A percentile compares a stretch with the other conserved stretches of the same genome.
phyloP scores from a whole-genome alignment of 2,329 filamentous ascomycete species.

The Sporothrix curviconia region DNA sequence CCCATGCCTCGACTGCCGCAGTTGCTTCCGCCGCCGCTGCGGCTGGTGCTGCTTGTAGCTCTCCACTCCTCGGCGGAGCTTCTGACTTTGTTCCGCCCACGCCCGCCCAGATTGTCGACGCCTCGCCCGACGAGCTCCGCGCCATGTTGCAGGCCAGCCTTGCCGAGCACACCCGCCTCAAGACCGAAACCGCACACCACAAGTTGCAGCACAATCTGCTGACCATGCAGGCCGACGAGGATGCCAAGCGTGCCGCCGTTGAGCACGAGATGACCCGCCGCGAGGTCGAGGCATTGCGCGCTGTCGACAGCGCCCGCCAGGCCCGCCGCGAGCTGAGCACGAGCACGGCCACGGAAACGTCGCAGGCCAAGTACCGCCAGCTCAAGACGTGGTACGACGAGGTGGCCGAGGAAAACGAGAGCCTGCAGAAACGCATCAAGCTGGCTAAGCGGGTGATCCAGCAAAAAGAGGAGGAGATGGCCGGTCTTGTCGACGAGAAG shows the following conservation, averaged over 20 bases:
- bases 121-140: constrained; percentile 49
- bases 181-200: constrained; percentile 82
- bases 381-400: constrained; percentile 61
- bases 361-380: constrained; percentile 51
- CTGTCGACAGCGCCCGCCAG: constrained; percentile 62
- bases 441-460: constrained; percentile 73
- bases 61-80: constrained; percentile 16
- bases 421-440: constrained; percentile 58
- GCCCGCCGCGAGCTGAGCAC: constrained; percentile 47
- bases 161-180: constrained; percentile 52
- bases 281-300: constrained; percentile 77
- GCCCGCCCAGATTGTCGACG: constrained; percentile 44
- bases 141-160: constrained; percentile 49
- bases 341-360: constrained; percentile 37
- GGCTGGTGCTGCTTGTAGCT: neutral
- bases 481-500: constrained; percentile 66
- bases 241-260: constrained; percentile 78
- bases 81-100: constrained; percentile 42
- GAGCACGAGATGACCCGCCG: constrained; percentile 87
- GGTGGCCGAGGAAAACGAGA: constrained; percentile 58
- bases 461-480: constrained; percentile 67
- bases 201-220: constrained; percentile 85
- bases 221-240: constrained; percentile 75
- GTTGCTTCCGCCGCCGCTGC: neutral
- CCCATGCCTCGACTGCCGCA: neutral